These are phyloP conservation scores for Paracamarosporium sp. DNA, from an alignment of 2,329 filamentous ascomycete genomes.

Conservation along the genomic window DNA sequence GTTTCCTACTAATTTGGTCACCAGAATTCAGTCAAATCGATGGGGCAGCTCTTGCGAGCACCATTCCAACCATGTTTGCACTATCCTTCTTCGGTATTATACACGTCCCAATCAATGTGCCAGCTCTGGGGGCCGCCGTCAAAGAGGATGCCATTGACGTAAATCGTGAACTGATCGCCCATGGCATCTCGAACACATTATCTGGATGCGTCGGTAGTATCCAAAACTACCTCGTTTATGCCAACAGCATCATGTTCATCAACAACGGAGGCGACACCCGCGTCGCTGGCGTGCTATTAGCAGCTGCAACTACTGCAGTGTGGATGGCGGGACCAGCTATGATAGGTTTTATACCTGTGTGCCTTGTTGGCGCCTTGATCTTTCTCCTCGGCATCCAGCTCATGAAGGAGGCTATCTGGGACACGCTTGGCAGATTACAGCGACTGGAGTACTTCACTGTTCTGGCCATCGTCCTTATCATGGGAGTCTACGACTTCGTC, in stretches of 20 bases:
- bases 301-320: constrained; percentile 77
- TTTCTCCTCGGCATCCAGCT: constrained; percentile 95
- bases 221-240: constrained; percentile 96
- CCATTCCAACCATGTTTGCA: constrained; percentile 92
- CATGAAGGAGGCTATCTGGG: constrained; percentile 84
- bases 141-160: constrained; percentile 93
- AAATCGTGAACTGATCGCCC: constrained; percentile 88
- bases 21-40: constrained; percentile 82
- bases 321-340: constrained; percentile 85
- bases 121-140: constrained; percentile 86
- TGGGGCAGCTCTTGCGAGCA: constrained; percentile 82
- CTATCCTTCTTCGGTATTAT: constrained; percentile 97
- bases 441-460: constrained; percentile 88
- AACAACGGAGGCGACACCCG: constrained; percentile 87
- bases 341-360: constrained; percentile 93
- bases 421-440: constrained; percentile 88
- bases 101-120: constrained; percentile 97
- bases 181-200: constrained; percentile 90
- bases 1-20: neutral
- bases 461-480: constrained; percentile 86
- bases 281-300: constrained; percentile 84
- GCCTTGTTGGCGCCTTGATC: constrained; percentile 95
- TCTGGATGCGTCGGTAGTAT: constrained; percentile 90
- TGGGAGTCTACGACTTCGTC: constrained; percentile 97
- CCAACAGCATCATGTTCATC: constrained; percentile 97